These are phyloP conservation scores for Porcisia deanei DNA, from an alignment of 208 protist species.

Conservation along the genomic window DNA sequence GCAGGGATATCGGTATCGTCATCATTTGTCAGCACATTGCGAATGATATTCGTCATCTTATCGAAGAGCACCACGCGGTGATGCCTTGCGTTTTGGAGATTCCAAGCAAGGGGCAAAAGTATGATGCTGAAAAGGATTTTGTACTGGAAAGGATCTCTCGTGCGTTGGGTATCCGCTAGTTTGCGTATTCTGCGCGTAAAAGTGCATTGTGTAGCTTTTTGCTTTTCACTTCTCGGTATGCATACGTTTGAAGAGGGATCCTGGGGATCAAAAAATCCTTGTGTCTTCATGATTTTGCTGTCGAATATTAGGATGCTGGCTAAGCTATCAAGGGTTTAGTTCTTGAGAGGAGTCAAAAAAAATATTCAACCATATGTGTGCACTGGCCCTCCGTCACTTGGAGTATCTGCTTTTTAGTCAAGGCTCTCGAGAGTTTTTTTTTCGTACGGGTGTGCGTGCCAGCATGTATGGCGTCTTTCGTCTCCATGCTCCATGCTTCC, in stretches of 20 bases:
- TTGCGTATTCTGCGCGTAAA: not conserved
- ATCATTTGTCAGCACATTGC: slow-evolving; percentile 97
- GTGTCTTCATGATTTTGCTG: slow-evolving; percentile 18
- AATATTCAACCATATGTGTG: not conserved
- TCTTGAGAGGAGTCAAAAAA: not conserved
- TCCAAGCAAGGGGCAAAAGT: slow-evolving; percentile 95
- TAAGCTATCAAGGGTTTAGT: not conserved
- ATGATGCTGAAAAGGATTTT: slow-evolving; percentile 96
- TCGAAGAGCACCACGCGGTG: slow-evolving; percentile 90
- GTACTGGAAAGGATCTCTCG: slow-evolving; percentile 92
- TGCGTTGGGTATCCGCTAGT: slow-evolving; percentile 62
- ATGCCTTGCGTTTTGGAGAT: slow-evolving; percentile 97
- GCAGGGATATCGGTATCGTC: slow-evolving; percentile 94
- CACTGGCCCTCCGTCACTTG: not conserved
- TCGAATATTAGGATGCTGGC: slow-evolving; percentile 17
- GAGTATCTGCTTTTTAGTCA: not conserved
- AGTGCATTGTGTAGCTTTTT: not conserved
- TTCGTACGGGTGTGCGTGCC: not conserved
- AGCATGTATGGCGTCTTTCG: not conserved
- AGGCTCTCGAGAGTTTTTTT: not conserved
- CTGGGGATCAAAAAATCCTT: not conserved
- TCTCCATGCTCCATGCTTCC: not conserved
- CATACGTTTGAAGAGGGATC: not conserved
- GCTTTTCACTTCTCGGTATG: slow-evolving; percentile 9
- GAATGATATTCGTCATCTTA: slow-evolving; percentile 94